Base-by-base conservation (phyloP, 1,139 yeast genomes). In the Debaryomyces sp. region DNA sequence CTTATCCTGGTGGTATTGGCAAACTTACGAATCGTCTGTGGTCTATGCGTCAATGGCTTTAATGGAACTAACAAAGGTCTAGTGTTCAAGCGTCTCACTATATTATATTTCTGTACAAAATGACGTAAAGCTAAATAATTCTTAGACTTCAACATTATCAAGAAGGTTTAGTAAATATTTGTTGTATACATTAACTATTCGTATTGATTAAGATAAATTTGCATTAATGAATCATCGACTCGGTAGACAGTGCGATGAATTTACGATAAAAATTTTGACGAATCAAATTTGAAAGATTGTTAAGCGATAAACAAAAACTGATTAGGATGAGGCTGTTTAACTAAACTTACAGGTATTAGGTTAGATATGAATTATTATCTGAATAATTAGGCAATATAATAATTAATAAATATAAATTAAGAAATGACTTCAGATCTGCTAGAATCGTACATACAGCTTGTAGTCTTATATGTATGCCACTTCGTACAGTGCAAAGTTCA, bases 201-300 rank as follows among this genome's bases (percentile, higher is more conserved):
- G 12, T 32, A 15, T 9, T 8, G 18, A 17, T 9, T 10, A 9
- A 15, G 21, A 32, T 9, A 15, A 35, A 37, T 33, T 34, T 24
- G 36, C 41, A 38, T 36, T 27, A 17, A 41, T 41, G 43, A 41
- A 41, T 41, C 43, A 41, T 41, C 23, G n/a, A 22, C n/a, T 41
- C 37, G 22, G 32, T 22, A 17, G 23, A 23, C 13, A 34, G 35
- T 39, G 47, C 48, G 44, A 45, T 30, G 8, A 29, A 41, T 29
- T 21, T 35, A 35, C 23, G 21, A 34, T 35, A 4, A 21, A n/a
- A 6, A 21, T 41, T 41, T 30, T 34, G 49, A 24, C 49, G 49
- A 46, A 46, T 46, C 44, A 46, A n/a, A 43, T 43, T 43, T 15
- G 17, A 23, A 37, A 30, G 32, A 38, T 38, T 44, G 24, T 29